Base-by-base conservation (phyloP, 169 alveolate genomes). In the Theileria parva region DNA sequence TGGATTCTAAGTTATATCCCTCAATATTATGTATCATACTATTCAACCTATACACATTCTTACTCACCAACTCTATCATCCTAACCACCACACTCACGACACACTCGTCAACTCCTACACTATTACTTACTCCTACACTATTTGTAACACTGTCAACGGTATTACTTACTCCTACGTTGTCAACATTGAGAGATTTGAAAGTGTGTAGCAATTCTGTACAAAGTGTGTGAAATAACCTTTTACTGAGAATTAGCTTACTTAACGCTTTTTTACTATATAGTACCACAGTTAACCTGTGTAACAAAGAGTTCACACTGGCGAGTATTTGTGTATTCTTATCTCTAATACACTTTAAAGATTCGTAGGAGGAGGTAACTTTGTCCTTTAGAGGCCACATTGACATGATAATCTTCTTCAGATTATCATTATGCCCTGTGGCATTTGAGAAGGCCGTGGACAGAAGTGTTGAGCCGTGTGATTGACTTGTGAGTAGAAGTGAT, bases 381-480 rank as follows among this genome's bases (percentile, higher is more conserved):
- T 76, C 85, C 76, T 76, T 74, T n/a, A 83, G 25, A 12, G 91
- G 86, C 64, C 39, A 39, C 48, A 85, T 15, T 25, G 86, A 48
- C 79, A 69, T 37, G 57, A 78, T 78, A 27, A 77, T 77, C 23
- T 77, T 61, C 87, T 85, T 78, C 7, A 78, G 61, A 7, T 63
- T 77, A 15, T 77, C 91, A 51, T 85, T 73, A 85, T 48, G 69
- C 1, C 84, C 63, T 0, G 79, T 23, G 15, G 89, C 89, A 4
- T 57, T 55, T 1, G 80, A 27, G 9, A 85, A 72, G 8, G 74
- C 79, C 21, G 91, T 48, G 50, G 67, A 64, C 51, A 85, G 68
- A 11, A 85, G 64, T 19, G 72, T 79, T 8, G 91, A 78, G 0
- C 85, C 85, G 60, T 72, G 89, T 12, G 86, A 77, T 55, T 85